Conservation (phyloP, 2,329 filamentous ascomycete genomes). For the Xylariaceae sp. region DNA sequence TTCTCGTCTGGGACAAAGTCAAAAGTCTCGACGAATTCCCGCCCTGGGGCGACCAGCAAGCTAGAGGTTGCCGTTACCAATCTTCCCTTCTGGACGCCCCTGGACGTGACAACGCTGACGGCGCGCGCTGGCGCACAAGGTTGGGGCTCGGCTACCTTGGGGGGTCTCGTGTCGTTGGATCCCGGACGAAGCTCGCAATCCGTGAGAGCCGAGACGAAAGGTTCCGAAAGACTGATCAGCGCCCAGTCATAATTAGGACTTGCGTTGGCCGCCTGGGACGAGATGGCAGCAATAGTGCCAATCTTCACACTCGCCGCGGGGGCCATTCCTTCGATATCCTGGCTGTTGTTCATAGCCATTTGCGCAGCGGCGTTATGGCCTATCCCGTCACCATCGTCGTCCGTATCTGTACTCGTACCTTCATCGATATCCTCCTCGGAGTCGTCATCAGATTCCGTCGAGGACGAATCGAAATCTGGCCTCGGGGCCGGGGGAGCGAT, state of each 20-base stretch:
- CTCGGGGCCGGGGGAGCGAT: background rate
- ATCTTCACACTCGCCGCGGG: background rate
- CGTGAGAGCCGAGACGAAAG: background rate
- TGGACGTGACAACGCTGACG: slow-evolving; percentile 5
- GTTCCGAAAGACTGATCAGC: slow-evolving; percentile 1
- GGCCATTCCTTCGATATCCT: background rate
- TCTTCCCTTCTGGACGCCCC: slow-evolving; percentile 7
- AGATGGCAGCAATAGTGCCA: slow-evolving; percentile 6
- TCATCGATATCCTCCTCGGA: slow-evolving; percentile 1
- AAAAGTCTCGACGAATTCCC: slow-evolving; percentile 7
- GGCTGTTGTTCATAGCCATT: background rate
- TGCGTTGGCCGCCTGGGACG: background rate
- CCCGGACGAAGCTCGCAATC: too few species aligned
- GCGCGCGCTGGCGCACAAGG: background rate
- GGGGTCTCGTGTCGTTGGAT: background rate
- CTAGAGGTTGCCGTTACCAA: slow-evolving; percentile 5
- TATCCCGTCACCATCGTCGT: background rate
- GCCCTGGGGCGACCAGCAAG: slow-evolving; percentile 5
- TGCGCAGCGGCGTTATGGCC: background rate
- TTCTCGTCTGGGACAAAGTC: slow-evolving; percentile 7
- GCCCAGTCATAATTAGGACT: slow-evolving; percentile 9
- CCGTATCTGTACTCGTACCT: too few species aligned
- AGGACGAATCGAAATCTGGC: background rate
- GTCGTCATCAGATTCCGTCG: background rate
- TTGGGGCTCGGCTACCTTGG: background rate